phyloP scores from a whole-genome alignment of 2,329 filamentous ascomycete species.

The Fusarium sp. region DNA sequence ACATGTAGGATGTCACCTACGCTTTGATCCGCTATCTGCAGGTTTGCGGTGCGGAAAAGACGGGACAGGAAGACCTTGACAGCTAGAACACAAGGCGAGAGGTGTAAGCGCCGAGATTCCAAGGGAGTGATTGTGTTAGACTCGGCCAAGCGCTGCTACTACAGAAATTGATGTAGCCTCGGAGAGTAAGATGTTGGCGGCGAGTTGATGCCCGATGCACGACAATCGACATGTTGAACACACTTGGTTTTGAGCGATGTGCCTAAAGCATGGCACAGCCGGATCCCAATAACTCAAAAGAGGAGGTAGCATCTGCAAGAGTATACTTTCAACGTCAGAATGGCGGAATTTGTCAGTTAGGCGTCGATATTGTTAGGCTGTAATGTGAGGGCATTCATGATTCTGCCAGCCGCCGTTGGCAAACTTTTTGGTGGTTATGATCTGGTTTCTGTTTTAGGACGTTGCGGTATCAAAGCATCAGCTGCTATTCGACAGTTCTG shows the following conservation, averaged over 20 bases:
- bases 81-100: slow-evolving; percentile 9
- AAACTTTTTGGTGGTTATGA: slow-evolving; percentile 15
- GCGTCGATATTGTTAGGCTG: slow-evolving; percentile 37
- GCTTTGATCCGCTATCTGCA: slow-evolving; percentile 17
- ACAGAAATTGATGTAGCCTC: slow-evolving; percentile 11
- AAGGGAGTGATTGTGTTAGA: slow-evolving; percentile 1
- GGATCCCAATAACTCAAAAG: neutral
- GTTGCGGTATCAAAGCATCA: slow-evolving; percentile 17
- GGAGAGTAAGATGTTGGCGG: slow-evolving; percentile 11
- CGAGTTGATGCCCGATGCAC: slow-evolving; percentile 38
- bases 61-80: slow-evolving; percentile 13
- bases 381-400: slow-evolving; percentile 8
- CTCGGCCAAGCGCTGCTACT: slow-evolving; percentile 9
- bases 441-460: slow-evolving; percentile 12
- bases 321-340: slow-evolving; percentile 8
- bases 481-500: slow-evolving; percentile 35
- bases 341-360: slow-evolving; percentile 19
- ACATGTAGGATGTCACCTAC: slow-evolving; percentile 22
- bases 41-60: slow-evolving; percentile 14
- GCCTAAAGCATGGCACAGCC: slow-evolving; percentile 5
- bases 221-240: slow-evolving; percentile 15
- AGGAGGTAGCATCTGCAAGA: slow-evolving; percentile 4
- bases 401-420: slow-evolving; percentile 3
- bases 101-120: slow-evolving; percentile 1
- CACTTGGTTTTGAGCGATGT: slow-evolving; percentile 2